Conservation (phyloP, 1,139 yeast species). For the Yamadazyma pseudoaaseri region DNA sequence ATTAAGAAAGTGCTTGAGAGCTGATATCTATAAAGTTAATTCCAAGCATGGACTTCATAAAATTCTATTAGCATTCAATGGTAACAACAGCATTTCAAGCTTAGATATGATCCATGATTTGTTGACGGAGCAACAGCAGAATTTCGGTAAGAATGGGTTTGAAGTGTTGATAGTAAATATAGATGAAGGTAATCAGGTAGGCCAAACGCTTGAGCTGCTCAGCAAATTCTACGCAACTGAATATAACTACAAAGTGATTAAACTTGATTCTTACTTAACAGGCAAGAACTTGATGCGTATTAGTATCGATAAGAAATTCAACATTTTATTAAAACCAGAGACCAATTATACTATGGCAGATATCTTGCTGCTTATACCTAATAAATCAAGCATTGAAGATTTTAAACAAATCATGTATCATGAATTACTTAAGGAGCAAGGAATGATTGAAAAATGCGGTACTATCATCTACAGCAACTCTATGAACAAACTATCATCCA, state of each 20-base stretch:
- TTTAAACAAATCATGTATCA: conserved; percentile 48
- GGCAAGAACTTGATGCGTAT: conserved; percentile 25
- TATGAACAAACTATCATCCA: conserved; percentile 82
- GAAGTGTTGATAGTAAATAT: conserved; percentile 55
- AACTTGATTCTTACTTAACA: conserved; percentile 36
- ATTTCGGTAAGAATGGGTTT: conserved; percentile 70
- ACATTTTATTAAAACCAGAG: conserved; percentile 18
- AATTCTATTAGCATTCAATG: conserved; percentile 60
- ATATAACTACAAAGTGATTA: conserved; percentile 31
- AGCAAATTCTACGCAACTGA: conserved; percentile 15
- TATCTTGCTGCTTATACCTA: conserved; percentile 35
- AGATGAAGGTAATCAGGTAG: conserved; percentile 34
- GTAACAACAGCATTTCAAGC: conserved; percentile 62
- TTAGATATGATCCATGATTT: conserved; percentile 65
- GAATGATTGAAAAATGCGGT: conserved; percentile 44
- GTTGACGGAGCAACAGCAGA: conserved; percentile 60
- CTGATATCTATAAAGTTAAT: conserved; percentile 64
- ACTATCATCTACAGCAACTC: conserved; percentile 73
- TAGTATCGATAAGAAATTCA: conserved; percentile 25
- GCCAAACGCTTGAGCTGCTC: conserved; percentile 20
- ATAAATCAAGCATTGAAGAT: conserved; percentile 65
- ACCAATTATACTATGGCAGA: conserved; percentile 19
- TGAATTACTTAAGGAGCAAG: conserved; percentile 48
- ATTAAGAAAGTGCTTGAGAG: conserved; percentile 73
- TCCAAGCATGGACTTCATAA: conserved; percentile 36